phyloP scores from a whole-genome alignment of 75 land plant genomes.

The Isoetes taiwanensis region DNA sequence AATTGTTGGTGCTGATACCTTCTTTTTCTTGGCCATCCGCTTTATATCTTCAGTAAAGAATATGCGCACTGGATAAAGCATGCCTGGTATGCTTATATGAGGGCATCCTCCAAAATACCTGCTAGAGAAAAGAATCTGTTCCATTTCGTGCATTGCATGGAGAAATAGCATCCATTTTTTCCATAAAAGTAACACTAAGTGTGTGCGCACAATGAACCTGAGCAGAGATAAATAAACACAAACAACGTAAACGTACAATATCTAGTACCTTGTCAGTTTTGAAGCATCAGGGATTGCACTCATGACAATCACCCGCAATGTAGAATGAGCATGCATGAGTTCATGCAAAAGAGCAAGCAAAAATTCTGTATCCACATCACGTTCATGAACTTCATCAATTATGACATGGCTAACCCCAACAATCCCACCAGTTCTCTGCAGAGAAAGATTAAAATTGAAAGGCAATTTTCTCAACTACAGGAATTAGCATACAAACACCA shows the following conservation, averaged over 20 bases:
- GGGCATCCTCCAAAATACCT: constrained; percentile 21
- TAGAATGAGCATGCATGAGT: constrained; percentile 12
- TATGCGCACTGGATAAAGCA: constrained; percentile 18
- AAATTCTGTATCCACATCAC: constrained; percentile 27
- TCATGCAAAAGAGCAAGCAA: constrained; percentile 28
- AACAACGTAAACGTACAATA: too few species aligned
- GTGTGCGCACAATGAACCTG: too few species aligned
- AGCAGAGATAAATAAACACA: too few species aligned
- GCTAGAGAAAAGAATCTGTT: too few species aligned
- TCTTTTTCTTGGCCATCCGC: constrained; percentile 9
- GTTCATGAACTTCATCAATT: constrained; percentile 36
- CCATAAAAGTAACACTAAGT: too few species aligned
- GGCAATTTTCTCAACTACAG: too few species aligned
- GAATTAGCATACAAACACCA: too few species aligned
- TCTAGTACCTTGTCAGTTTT: constrained; percentile 13
- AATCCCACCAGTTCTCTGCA: constrained; percentile 17
- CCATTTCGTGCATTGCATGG: too few species aligned
- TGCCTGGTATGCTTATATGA: constrained; percentile 13
- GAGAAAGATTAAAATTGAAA: too few species aligned
- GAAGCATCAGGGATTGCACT: constrained; percentile 26
- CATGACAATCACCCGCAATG: constrained; percentile 21
- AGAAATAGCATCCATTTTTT: too few species aligned
- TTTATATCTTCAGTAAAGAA: constrained; percentile 11
- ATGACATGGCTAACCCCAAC: constrained; percentile 30
- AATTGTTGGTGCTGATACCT: not conserved